Evolutionary conservation across 2,329 filamentous ascomycete species (phyloP), one percentile per base, ranked within the genome.

Genomic region (Rachicladosporium sp.): DNA sequence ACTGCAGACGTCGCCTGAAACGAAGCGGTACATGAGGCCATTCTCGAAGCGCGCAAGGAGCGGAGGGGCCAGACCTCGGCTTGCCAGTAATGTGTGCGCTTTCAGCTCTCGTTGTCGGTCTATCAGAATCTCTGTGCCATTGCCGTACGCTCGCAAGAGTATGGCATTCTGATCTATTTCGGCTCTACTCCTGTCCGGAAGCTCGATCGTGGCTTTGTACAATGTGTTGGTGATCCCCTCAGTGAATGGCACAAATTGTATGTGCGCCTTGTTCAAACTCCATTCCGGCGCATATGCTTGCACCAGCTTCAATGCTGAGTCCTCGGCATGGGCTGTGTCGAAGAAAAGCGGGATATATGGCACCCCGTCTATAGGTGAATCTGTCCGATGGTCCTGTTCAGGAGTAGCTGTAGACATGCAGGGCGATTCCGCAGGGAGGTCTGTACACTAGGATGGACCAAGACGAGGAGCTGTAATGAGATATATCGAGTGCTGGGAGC

Each of bases 191-290:
- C 81, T 69, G 36, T 82, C 84, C 10, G 76, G 70, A 41, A 69
- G 70, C 49, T 70, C 74, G 59, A 85, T 84, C 56, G 82, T 65
- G n/a, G 80, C 78, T 60, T 88, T 88, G 47, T 87, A 70, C 36
- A 89, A 68, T 48, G 88, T 96, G 65, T 98, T 98, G 50, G 91
- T 98, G 65, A 96, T 98, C 57, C 91, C 91, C 56, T 98, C 91
- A 31, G 87, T 98, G 68, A 96, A 98, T 48, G 83, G 80, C 50
- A 86, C 73, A 57, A 96, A 85, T 55, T 91, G 79, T 52, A 98
- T 73, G 33, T 80, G 74, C 42, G 83, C 82, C 29, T 74, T 68
- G 35, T 73, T 71, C n/a, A 48, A 40, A 50, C 78, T 72, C 91
- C 91, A 98, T 52, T 93, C 78, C 8, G 88, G 88, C 43, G 80